These are phyloP conservation scores for Anacardium occidentale DNA, from an alignment of 345 rosid species.

Conservation along the genomic window DNA sequence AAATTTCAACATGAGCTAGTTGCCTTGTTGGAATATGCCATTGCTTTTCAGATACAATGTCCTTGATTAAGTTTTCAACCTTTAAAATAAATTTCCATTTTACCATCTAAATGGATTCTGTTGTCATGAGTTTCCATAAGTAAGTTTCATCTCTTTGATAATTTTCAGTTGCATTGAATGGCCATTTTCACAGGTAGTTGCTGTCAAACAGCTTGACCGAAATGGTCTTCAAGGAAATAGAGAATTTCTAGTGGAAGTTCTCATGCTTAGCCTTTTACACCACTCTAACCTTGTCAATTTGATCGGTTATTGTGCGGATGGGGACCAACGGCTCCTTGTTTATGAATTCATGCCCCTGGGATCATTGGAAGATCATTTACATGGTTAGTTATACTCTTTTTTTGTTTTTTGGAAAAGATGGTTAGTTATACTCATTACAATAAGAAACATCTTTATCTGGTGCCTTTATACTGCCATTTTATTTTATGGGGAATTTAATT, in stretches of 20 bases:
- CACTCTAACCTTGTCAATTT: conserved; percentile 89
- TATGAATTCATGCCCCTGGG: conserved; percentile 96
- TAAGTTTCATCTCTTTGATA: conserved; percentile 6
- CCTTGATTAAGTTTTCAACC: not conserved
- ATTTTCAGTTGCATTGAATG: conserved; percentile 14
- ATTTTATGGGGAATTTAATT: not conserved
- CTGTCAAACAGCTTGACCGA: conserved; percentile 90
- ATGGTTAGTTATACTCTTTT: conserved; percentile 62
- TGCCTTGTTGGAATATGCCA: not conserved
- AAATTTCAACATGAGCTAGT: not conserved
- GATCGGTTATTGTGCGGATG: conserved; percentile 98
- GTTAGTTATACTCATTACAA: conserved; percentile 40
- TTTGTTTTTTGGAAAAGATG: too few relatives aligned
- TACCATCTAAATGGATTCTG: not conserved
- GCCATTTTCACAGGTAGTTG: conserved; percentile 66
- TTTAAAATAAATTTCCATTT: not conserved
- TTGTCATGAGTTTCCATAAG: not conserved
- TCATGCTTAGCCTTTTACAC: conserved; percentile 95
- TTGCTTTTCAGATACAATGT: not conserved
- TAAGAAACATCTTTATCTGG: not conserved
- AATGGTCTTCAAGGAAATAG: conserved; percentile 97
- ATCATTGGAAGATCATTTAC: conserved; percentile 93
- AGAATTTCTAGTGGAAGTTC: conserved; percentile 97
- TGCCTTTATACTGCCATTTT: conserved; percentile 5
- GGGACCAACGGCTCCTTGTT: conserved; percentile 95